Percentiles rank a stretch among this genome's conserved stretches.
phyloP scores from a whole-genome alignment of 83 land plant genomes.

The Picea abies region DNA sequence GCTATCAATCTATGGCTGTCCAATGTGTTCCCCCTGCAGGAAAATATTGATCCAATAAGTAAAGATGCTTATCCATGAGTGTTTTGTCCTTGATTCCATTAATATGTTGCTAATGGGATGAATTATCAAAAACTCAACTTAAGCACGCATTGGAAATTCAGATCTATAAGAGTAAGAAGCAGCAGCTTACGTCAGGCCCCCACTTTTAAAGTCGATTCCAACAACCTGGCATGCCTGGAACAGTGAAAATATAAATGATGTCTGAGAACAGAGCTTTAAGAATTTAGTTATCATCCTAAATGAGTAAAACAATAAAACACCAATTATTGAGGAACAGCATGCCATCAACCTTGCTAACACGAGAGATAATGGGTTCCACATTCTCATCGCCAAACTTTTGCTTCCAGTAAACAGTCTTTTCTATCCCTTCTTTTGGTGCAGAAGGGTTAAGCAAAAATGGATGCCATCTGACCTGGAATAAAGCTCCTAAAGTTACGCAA shows the following conservation, averaged over 20 bases:
- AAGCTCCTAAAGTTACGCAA: background rate
- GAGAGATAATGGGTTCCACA: slow-evolving; percentile 30
- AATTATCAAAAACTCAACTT: background rate
- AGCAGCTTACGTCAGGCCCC: slow-evolving; percentile 75
- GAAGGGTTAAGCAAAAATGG: slow-evolving; percentile 75
- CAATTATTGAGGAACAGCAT: background rate
- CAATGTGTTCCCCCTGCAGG: slow-evolving; percentile 76
- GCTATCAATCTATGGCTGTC: slow-evolving; percentile 87
- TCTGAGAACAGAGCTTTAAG: background rate
- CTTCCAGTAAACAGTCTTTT: slow-evolving; percentile 57
- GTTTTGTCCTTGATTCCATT: background rate
- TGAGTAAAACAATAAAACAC: background rate
- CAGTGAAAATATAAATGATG: too few species aligned
- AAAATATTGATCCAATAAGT: background rate
- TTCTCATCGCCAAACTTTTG: slow-evolving; percentile 59
- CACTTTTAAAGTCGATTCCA: slow-evolving; percentile 57
- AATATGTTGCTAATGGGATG: background rate
- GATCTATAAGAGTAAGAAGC: background rate
- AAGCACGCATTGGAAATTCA: background rate
- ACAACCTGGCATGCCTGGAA: slow-evolving; percentile 60
- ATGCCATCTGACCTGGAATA: slow-evolving; percentile 72
- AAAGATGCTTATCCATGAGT: background rate
- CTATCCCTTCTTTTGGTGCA: slow-evolving; percentile 81
- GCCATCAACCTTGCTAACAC: slow-evolving; percentile 51
- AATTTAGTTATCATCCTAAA: slow-evolving; percentile 4